A percentile compares a stretch with the other conserved stretches of the same genome.
Conservation (phyloP, 345 rosid genomes). For the Aquilaria sinensis region DNA sequence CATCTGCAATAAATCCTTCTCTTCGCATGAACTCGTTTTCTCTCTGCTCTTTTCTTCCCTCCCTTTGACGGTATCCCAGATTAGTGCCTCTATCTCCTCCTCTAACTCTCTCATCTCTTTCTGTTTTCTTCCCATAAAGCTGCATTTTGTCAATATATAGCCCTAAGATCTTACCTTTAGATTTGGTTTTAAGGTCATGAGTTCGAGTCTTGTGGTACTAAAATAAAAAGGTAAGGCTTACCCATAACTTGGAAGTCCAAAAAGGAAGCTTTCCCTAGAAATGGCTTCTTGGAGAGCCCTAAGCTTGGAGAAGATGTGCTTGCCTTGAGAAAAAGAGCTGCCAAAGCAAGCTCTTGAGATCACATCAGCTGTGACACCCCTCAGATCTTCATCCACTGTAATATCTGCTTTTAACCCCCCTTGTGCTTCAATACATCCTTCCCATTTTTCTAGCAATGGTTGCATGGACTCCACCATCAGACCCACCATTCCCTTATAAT, state of each 20-base stretch:
- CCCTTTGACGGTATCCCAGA: slow-evolving; percentile 67
- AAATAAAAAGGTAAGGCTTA: not conserved
- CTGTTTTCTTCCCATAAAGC: slow-evolving; percentile 33
- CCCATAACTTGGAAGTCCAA: slow-evolving; percentile 19
- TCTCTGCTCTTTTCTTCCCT: slow-evolving; percentile 29
- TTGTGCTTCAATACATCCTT: slow-evolving; percentile 21
- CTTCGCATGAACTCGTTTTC: slow-evolving; percentile 17
- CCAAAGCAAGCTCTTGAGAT: slow-evolving; percentile 55
- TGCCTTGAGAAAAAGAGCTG: slow-evolving; percentile 42
- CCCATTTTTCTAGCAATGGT: slow-evolving; percentile 51
- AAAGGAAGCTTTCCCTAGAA: slow-evolving; percentile 23
- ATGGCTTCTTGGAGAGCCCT: slow-evolving; percentile 35
- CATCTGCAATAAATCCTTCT: slow-evolving; percentile 63
- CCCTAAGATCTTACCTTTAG: no score
- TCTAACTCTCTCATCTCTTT: slow-evolving; percentile 38
- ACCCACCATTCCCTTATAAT: slow-evolving; percentile 53
- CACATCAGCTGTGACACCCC: slow-evolving; percentile 39
- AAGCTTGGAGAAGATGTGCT: slow-evolving; percentile 44
- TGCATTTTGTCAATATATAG: not conserved
- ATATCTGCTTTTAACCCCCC: slow-evolving; percentile 32
- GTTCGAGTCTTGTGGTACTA: no score
- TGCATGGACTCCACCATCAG: slow-evolving; percentile 47
- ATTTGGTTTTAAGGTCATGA: no score
- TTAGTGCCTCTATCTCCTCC: slow-evolving; percentile 50
- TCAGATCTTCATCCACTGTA: slow-evolving; percentile 36